Evolutionary conservation across 2,329 filamentous ascomycete species (phyloP).

Genomic region (Cryphonectria radicalis): DNA sequence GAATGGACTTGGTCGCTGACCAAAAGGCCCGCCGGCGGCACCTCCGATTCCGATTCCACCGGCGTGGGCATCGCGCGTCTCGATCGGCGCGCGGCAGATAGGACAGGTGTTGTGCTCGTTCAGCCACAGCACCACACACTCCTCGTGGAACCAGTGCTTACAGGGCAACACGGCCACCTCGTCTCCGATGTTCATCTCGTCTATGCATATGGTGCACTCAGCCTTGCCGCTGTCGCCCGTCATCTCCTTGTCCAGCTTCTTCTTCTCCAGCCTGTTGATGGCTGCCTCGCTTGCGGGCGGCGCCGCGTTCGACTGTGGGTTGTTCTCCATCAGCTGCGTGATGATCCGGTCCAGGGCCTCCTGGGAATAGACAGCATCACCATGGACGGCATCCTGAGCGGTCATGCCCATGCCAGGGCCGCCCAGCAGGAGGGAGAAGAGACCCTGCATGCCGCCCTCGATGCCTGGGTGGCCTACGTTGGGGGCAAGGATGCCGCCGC

Average conservation of each 20-base stretch:
- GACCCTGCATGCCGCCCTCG: conserved; percentile 51
- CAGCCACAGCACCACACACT: conserved; percentile 83
- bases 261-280: conserved; percentile 74
- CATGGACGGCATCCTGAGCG: conserved; percentile 52
- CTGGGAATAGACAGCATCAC: conserved; percentile 88
- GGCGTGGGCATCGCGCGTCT: conserved; percentile 38
- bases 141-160: conserved; percentile 89
- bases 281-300: conserved; percentile 78
- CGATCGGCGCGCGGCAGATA: conserved; percentile 69
- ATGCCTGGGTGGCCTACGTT: conserved; percentile 37
- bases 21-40: not conserved
- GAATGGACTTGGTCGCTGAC: conserved; percentile 4
- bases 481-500: conserved; percentile 35
- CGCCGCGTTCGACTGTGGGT: conserved; percentile 75
- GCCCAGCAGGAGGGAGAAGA: conserved; percentile 54
- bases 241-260: conserved; percentile 71
- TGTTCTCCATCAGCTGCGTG: conserved; percentile 84
- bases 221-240: conserved; percentile 67
- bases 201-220: conserved; percentile 96
- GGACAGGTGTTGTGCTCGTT: conserved; percentile 92
- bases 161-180: conserved; percentile 82
- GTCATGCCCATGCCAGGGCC: conserved; percentile 47
- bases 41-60: conserved; percentile 13
- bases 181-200: conserved; percentile 73
- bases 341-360: conserved; percentile 90